These are phyloP conservation scores for Acacia melanoxylon DNA, from an alignment of 306 rosid genomes.

Conservation along the genomic window DNA sequence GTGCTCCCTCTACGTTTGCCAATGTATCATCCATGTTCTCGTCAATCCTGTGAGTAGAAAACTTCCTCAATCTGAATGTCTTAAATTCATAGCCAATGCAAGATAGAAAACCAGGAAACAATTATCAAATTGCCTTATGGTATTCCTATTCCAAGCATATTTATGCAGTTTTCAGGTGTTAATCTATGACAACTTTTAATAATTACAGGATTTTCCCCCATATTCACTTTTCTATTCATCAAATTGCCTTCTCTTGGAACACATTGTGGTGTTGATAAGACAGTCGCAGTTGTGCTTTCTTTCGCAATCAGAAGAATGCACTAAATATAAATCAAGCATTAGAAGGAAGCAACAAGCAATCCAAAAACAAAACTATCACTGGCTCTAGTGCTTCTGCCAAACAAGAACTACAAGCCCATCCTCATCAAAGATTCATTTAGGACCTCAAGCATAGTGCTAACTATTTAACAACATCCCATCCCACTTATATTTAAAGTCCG, in stretches of 20 bases:
- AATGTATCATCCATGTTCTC: slow-evolving; percentile 96
- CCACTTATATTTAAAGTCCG: too few relatives aligned
- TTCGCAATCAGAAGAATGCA: slow-evolving; percentile 21
- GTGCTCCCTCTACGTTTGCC: slow-evolving; percentile 92
- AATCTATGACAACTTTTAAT: slow-evolving; percentile 15
- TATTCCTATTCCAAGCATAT: not conserved
- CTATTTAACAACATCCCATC: too few relatives aligned
- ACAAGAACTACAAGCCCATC: slow-evolving; percentile 5
- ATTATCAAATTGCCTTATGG: not conserved
- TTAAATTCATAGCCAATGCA: slow-evolving; percentile 21
- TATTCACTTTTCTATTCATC: not conserved
- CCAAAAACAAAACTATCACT: not conserved
- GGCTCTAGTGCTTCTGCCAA: slow-evolving; percentile 3
- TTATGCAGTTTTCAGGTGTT: not conserved
- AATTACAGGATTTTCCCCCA: slow-evolving; percentile 3
- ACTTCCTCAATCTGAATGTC: slow-evolving; percentile 14
- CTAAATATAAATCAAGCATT: slow-evolving; percentile 10
- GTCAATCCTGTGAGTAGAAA: slow-evolving; percentile 68
- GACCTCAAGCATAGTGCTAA: too few relatives aligned
- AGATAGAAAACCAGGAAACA: slow-evolving; percentile 5
- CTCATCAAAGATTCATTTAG: not conserved
- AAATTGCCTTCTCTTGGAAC: not conserved
- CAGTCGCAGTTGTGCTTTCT: not conserved
- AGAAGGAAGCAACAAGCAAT: not conserved
- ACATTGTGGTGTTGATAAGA: not conserved